Percentiles rank a stretch among this genome's conserved stretches.
These are phyloP conservation scores for Penicillium paxilli DNA, from an alignment of 495 filamentous ascomycete species.

Conservation along the genomic window DNA sequence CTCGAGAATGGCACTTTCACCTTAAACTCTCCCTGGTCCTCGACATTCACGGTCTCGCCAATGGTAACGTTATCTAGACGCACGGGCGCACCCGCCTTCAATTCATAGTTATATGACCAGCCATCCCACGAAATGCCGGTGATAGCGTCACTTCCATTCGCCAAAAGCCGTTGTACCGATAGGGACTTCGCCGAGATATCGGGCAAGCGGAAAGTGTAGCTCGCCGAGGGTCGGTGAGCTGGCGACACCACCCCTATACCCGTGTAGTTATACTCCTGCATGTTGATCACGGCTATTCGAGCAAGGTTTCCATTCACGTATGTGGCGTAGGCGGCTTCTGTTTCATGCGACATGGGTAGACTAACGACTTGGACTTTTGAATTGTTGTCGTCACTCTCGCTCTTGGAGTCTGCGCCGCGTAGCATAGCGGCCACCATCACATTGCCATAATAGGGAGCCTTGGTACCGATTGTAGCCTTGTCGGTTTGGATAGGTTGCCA, in stretches of 20 bases:
- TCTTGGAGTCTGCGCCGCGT: slow-evolving; percentile 25
- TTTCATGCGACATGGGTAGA: slow-evolving; percentile 41
- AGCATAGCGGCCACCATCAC: slow-evolving; percentile 60
- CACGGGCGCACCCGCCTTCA: slow-evolving; percentile 55
- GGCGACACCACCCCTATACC: slow-evolving; percentile 12
- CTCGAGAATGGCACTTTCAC: slow-evolving; percentile 52
- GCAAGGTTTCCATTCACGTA: slow-evolving; percentile 48
- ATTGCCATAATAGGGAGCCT: slow-evolving; percentile 67
- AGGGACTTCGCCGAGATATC: slow-evolving; percentile 13
- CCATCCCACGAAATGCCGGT: slow-evolving; percentile 63
- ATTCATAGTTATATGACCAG: slow-evolving; percentile 62
- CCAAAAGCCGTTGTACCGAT: slow-evolving; percentile 49
- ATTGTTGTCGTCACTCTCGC: not conserved
- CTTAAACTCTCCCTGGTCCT: slow-evolving; percentile 38
- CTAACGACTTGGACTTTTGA: slow-evolving; percentile 30
- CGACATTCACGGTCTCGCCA: slow-evolving; percentile 49
- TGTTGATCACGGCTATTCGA: slow-evolving; percentile 58
- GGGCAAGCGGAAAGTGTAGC: slow-evolving; percentile 49
- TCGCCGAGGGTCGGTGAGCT: slow-evolving; percentile 26
- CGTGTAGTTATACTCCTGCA: slow-evolving; percentile 61
- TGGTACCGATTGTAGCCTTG: slow-evolving; percentile 57
- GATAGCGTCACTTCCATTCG: slow-evolving; percentile 65
- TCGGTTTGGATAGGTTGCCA: slow-evolving; percentile 63
- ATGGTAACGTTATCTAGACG: slow-evolving; percentile 56
- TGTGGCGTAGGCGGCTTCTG: slow-evolving; percentile 59